A percentile compares a stretch with the other conserved stretches of the same genome.
phyloP scores from a whole-genome alignment of 768 basidiomycete genomes.

The Suillus plorans region DNA sequence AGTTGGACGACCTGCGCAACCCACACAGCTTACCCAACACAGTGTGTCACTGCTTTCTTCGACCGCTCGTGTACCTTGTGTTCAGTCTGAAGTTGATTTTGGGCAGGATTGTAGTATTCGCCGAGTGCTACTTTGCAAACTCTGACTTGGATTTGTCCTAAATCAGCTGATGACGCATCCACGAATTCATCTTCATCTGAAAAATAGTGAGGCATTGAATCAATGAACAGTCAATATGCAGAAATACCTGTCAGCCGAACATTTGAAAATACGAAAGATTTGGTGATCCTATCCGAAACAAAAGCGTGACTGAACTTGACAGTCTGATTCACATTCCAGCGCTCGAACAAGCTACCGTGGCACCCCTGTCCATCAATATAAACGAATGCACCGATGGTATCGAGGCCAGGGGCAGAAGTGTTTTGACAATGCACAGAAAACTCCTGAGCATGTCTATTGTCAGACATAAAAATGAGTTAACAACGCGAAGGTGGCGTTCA shows the following conservation, averaged over 20 bases:
- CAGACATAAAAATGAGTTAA: not conserved
- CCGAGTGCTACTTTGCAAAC: not conserved
- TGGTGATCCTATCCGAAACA: slow-evolving; percentile 16
- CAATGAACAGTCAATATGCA: not conserved
- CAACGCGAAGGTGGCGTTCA: not conserved
- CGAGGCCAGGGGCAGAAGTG: not conserved
- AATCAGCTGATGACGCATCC: slow-evolving; percentile 11
- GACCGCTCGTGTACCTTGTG: slow-evolving; percentile 29
- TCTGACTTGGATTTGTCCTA: slow-evolving; percentile 4
- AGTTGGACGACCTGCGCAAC: slow-evolving; percentile 16
- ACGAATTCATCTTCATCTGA: slow-evolving; percentile 29
- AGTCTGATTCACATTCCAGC: not conserved
- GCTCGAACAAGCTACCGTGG: slow-evolving; percentile 10
- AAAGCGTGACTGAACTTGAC: not conserved
- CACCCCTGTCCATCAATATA: slow-evolving; percentile 20
- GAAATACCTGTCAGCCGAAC: slow-evolving; percentile 29
- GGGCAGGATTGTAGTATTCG: not conserved
- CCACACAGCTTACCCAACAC: slow-evolving; percentile 25
- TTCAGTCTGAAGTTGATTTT: slow-evolving; percentile 2
- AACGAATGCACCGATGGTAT: not conserved
- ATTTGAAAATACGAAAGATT: slow-evolving; percentile 27
- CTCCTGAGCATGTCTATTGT: slow-evolving; percentile 8
- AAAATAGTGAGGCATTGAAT: slow-evolving; percentile 9
- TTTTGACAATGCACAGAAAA: slow-evolving; percentile 24
- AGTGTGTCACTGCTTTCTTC: slow-evolving; percentile 31